A percentile compares a stretch with the other conserved stretches of the same genome.
These are phyloP conservation scores for Colletotrichum plurivorum DNA, from an alignment of 2,329 filamentous ascomycete species.

Conservation along the genomic window DNA sequence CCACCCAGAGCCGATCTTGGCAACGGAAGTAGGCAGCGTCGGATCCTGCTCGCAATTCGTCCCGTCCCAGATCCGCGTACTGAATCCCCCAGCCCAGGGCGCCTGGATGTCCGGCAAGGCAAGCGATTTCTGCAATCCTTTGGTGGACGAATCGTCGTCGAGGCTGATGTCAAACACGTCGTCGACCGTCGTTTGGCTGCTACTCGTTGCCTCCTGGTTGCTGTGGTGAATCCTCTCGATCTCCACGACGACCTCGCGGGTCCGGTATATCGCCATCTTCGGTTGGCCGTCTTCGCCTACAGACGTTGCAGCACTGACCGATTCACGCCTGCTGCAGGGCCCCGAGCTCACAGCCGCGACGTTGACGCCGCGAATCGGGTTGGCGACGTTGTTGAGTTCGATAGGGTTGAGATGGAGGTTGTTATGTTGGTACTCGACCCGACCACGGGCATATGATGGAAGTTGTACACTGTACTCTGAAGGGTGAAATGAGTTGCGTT, in stretches of 20 bases:
- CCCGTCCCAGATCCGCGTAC: constrained; percentile 36
- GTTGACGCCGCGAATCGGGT: constrained; percentile 17
- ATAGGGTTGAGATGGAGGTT: not conserved
- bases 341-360: constrained; percentile 25
- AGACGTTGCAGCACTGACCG: not conserved
- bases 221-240: constrained; percentile 17
- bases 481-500: constrained; percentile 17
- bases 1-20: constrained; percentile 26
- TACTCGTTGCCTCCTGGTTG: not conserved
- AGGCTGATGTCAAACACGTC: not conserved
- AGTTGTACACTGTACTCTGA: constrained; percentile 34
- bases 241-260: constrained; percentile 29
- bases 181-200: not conserved
- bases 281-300: constrained; percentile 21
- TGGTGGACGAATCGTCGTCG: constrained; percentile 6
- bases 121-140: constrained; percentile 13
- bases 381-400: constrained; percentile 6
- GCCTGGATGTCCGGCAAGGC: constrained; percentile 27
- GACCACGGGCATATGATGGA: constrained; percentile 6
- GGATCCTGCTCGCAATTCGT: constrained; percentile 36
- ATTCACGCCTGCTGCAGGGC: constrained; percentile 4
- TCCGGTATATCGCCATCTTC: constrained; percentile 36
- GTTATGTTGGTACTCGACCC: not conserved
- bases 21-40: constrained; percentile 21
- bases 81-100: constrained; percentile 34